These are phyloP conservation scores for Tuber melanosporum DNA, from an alignment of 495 filamentous ascomycete species.

Conservation along the genomic window DNA sequence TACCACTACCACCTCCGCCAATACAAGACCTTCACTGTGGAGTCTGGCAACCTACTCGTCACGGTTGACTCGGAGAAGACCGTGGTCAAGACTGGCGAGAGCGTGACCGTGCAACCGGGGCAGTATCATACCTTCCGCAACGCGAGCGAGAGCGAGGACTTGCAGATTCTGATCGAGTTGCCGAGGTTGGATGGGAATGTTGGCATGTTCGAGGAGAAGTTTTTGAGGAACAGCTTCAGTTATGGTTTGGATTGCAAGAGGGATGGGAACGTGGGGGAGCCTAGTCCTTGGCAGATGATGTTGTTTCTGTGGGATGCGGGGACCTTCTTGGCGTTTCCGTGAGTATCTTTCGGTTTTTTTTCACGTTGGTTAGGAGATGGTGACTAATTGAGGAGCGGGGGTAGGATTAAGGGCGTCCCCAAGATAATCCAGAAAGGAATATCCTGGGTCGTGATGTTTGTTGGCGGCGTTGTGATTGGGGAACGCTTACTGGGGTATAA, in stretches of 20 bases:
- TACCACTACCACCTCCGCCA: slow-evolving; percentile 14
- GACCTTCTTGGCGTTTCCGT: slow-evolving; percentile 22
- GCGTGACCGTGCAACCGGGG: slow-evolving; percentile 10
- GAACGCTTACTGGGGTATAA: slow-evolving; percentile 20
- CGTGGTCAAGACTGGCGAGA: slow-evolving; percentile 8
- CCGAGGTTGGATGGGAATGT: slow-evolving; percentile 12
- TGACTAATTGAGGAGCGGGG: background rate
- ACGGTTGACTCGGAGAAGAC: slow-evolving; percentile 6
- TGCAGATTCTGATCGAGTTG: slow-evolving; percentile 12
- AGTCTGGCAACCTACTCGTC: slow-evolving; percentile 7
- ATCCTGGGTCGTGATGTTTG: slow-evolving; percentile 28
- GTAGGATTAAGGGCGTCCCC: slow-evolving; percentile 14
- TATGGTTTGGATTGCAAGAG: slow-evolving; percentile 25
- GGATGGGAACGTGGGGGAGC: slow-evolving; percentile 11
- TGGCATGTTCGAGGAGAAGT: slow-evolving; percentile 20
- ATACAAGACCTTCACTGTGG: slow-evolving; percentile 11
- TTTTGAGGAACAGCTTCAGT: slow-evolving; percentile 28
- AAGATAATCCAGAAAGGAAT: slow-evolving; percentile 26
- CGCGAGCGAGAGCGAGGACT: slow-evolving; percentile 13
- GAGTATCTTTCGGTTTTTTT: slow-evolving; percentile 11
- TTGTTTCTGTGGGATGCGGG: slow-evolving; percentile 26
- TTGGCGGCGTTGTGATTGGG: slow-evolving; percentile 19
- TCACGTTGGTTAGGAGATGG: background rate
- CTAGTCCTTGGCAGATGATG: slow-evolving; percentile 26
- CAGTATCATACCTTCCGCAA: slow-evolving; percentile 17